Percentiles rank a stretch among this genome's conserved stretches.
phyloP scores from a whole-genome alignment of 2,329 filamentous ascomycete species.

The Aspergillus sp. region DNA sequence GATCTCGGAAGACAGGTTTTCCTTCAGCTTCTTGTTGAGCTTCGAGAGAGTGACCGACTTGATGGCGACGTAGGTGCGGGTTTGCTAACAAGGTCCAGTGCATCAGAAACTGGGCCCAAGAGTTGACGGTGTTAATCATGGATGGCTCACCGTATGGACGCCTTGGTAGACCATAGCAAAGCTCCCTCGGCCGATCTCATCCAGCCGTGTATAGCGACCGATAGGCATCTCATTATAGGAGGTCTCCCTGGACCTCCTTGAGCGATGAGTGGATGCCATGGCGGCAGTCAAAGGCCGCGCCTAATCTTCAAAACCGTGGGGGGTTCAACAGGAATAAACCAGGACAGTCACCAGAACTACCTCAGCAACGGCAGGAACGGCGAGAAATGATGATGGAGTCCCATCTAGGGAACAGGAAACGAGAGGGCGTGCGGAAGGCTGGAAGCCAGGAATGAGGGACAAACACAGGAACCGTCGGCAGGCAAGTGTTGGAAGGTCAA shows the following conservation, averaged over 20 bases:
- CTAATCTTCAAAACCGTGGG: slow-evolving; percentile 11
- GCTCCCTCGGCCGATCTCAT: slow-evolving; percentile 93
- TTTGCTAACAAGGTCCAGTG: slow-evolving; percentile 46
- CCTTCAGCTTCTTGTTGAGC: slow-evolving; percentile 90
- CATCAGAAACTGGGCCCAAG: slow-evolving; percentile 7
- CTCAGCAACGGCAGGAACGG: slow-evolving; percentile 21
- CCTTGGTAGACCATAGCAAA: slow-evolving; percentile 93
- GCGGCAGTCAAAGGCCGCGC: slow-evolving; percentile 21
- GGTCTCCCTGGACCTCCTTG: slow-evolving; percentile 30
- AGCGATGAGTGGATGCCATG: slow-evolving; percentile 36
- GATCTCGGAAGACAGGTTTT: slow-evolving; percentile 93
- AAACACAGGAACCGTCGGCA: slow-evolving; percentile 7
- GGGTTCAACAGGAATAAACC: slow-evolving; percentile 12
- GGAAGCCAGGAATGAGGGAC: slow-evolving; percentile 6
- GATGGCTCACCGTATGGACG: slow-evolving; percentile 62
- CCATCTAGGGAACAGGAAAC: slow-evolving; percentile 23
- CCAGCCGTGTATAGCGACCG: slow-evolving; percentile 71
- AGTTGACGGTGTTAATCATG: neutral
- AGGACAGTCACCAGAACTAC: slow-evolving; percentile 28
- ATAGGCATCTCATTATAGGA: slow-evolving; percentile 38
- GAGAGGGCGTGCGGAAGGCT: slow-evolving; percentile 4
- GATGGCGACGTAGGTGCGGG: slow-evolving; percentile 78
- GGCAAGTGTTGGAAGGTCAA: slow-evolving; percentile 6
- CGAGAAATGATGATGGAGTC: slow-evolving; percentile 17
- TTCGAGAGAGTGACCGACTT: slow-evolving; percentile 89